Percentiles rank a stretch among this genome's conserved stretches.
Evolutionary conservation across 768 basidiomycete genomes (phyloP).

Genomic region (Tremella yokohamensis): DNA sequence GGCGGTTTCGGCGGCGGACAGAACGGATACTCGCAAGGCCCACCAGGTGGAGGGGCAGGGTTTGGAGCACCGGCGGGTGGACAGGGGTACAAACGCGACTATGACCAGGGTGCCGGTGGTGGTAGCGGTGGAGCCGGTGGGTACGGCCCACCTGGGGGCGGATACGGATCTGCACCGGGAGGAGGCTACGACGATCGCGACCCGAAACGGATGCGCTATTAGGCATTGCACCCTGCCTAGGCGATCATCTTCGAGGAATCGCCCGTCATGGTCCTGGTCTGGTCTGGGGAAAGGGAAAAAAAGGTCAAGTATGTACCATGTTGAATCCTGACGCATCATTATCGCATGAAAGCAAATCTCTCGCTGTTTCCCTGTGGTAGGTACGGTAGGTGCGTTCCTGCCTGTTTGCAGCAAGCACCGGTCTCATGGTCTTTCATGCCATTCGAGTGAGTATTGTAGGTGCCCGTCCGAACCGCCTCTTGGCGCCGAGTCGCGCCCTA

Average conservation of each 20-base stretch:
- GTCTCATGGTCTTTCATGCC: neutral
- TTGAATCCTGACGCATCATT: neutral
- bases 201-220: conserved; percentile 42
- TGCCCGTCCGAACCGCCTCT: neutral
- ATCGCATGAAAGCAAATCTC: conserved; percentile 2
- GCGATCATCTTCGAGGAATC: neutral
- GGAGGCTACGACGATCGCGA: conserved; percentile 36
- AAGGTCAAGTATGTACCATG: conserved; percentile 26
- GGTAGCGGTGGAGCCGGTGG: neutral
- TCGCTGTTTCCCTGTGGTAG: conserved; percentile 3
- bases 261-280: neutral
- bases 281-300: neutral
- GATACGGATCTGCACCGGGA: conserved; percentile 15
- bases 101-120: conserved; percentile 18
- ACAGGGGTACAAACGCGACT: conserved; percentile 41
- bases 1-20: conserved; percentile 14
- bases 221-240: neutral
- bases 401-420: neutral
- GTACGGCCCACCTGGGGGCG: conserved; percentile 19
- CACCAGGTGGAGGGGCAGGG: conserved; percentile 31
- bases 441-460: conserved; percentile 1
- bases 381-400: conserved; percentile 22
- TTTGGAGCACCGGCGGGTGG: conserved; percentile 5
- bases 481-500: neutral
- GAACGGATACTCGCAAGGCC: conserved; percentile 24